Evolutionary conservation across 2,329 filamentous ascomycete species (phyloP).

Genomic region (Colletotrichum theobromicola): DNA sequence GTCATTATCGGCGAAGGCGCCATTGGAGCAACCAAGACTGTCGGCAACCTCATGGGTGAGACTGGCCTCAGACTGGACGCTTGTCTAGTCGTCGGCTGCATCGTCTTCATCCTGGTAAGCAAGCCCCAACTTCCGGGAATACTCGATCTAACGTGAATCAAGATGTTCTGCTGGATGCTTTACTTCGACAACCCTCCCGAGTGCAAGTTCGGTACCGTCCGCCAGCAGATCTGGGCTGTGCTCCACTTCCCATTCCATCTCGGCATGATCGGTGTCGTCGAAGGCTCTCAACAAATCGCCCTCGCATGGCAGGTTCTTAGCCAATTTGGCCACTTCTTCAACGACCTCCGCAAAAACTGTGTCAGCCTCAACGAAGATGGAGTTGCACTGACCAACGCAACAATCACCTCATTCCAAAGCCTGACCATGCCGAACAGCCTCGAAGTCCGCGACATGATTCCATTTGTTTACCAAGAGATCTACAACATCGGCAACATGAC

Average conservation of each 20-base stretch:
- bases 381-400: neutral
- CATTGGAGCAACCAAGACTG: constrained; percentile 56
- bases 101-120: constrained; percentile 22
- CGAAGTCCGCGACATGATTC: neutral
- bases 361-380: constrained; percentile 5
- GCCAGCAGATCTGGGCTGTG: constrained; percentile 56
- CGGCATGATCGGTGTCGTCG: constrained; percentile 59
- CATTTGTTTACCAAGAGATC: constrained; percentile 5
- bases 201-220: constrained; percentile 52
- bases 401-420: neutral
- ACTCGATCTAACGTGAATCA: neutral
- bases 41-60: constrained; percentile 23
- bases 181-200: constrained; percentile 63
- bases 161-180: constrained; percentile 53
- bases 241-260: constrained; percentile 64
- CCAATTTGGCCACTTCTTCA: constrained; percentile 4
- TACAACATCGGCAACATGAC: constrained; percentile 10
- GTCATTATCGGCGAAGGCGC: constrained; percentile 66
- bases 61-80: constrained; percentile 4
- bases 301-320: constrained; percentile 16
- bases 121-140: accelerated
- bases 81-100: neutral
- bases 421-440: constrained; percentile 5
- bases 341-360: neutral
- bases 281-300: constrained; percentile 54